Evolutionary conservation across 2,329 filamentous ascomycete genomes (phyloP).

Genomic region (Talaromyces sp.): DNA sequence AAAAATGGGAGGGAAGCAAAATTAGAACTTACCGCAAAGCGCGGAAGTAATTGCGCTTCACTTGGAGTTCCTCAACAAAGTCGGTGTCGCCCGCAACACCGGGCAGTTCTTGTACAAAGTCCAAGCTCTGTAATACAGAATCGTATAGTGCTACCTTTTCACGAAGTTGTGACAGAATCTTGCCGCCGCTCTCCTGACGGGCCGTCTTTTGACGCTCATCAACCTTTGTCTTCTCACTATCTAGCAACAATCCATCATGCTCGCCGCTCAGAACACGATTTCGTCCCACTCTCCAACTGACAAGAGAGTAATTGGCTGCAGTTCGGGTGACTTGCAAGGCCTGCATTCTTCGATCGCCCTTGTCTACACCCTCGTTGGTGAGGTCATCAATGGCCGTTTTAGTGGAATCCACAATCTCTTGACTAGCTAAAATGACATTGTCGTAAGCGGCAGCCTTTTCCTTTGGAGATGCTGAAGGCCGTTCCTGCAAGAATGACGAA

Average conservation of each 20-base stretch:
- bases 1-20: background rate
- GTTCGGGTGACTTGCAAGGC: constrained; percentile 87
- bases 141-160: constrained; percentile 89
- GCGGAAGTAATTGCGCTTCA: constrained; percentile 77
- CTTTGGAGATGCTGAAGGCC: constrained; percentile 37
- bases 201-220: constrained; percentile 44
- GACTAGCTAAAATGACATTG: constrained; percentile 80
- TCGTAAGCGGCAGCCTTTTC: constrained; percentile 87
- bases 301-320: constrained; percentile 87
- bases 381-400: constrained; percentile 92
- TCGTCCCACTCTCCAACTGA: constrained; percentile 90
- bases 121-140: constrained; percentile 82
- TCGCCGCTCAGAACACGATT: constrained; percentile 85
- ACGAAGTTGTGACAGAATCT: constrained; percentile 73
- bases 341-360: constrained; percentile 84
- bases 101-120: constrained; percentile 82
- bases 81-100: constrained; percentile 80
- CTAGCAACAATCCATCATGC: constrained; percentile 67
- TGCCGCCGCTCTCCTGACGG: constrained; percentile 63
- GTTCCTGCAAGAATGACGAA: constrained; percentile 45
- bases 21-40: constrained; percentile 68
- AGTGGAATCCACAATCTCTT: constrained; percentile 90
- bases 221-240: constrained; percentile 36
- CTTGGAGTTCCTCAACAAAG: constrained; percentile 73
- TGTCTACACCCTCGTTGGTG: constrained; percentile 73